These are phyloP conservation scores for Sophora flavescens DNA, from an alignment of 306 rosid genomes.

Conservation along the genomic window DNA sequence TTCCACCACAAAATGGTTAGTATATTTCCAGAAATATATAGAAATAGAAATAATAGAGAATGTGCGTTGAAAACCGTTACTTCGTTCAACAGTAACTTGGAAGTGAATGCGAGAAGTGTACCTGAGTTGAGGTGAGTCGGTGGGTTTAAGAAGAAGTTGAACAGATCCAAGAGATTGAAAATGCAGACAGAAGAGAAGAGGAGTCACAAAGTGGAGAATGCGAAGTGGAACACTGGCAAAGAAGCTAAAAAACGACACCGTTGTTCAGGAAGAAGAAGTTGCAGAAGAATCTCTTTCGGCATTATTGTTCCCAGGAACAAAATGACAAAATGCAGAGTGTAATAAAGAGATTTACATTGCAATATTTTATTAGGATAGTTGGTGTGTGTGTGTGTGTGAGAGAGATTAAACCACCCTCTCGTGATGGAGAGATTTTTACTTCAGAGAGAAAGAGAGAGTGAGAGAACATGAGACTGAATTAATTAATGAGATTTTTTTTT, in stretches of 20 bases:
- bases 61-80: conserved; percentile 4
- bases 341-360: conserved; percentile 27
- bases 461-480: background rate
- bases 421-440: no score
- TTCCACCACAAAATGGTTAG: conserved; percentile 29
- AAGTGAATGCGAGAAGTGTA: conserved; percentile 27
- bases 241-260: background rate
- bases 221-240: background rate
- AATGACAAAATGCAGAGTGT: conserved; percentile 55
- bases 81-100: conserved; percentile 13
- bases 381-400: background rate
- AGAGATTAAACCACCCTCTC: no score
- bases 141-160: background rate
- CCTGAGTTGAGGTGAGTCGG: background rate
- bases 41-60: conserved; percentile 24
- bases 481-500: background rate
- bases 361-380: conserved; percentile 31
- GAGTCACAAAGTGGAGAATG: background rate
- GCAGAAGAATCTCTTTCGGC: conserved; percentile 78
- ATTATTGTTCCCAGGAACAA: conserved; percentile 56
- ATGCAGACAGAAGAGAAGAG: conserved; percentile 18
- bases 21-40: conserved; percentile 11
- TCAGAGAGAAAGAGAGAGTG: background rate
- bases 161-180: background rate
- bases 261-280: conserved; percentile 46